phyloP scores from a whole-genome alignment of 768 basidiomycete species.

The Lactifluus hygrophoroides region DNA sequence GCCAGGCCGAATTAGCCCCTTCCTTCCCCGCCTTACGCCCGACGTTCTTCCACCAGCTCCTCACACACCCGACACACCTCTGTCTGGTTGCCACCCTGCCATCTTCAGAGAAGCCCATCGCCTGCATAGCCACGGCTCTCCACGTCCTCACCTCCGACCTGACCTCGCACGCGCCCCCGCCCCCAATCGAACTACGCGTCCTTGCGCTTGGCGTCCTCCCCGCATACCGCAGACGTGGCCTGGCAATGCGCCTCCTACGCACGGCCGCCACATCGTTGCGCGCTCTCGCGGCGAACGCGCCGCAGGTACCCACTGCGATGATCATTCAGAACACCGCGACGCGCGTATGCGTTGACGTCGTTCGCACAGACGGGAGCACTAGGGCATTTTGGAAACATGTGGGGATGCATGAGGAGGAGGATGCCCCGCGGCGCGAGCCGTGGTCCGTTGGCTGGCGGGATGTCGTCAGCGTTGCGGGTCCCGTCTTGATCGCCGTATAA shows the following conservation, averaged over 20 bases:
- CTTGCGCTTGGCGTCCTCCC: slow-evolving; percentile 47
- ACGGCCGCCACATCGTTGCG: slow-evolving; percentile 26
- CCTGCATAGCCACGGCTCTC: slow-evolving; percentile 20
- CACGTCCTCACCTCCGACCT: slow-evolving; percentile 23
- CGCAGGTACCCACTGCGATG: slow-evolving; percentile 2
- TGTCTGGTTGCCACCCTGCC: slow-evolving; percentile 12
- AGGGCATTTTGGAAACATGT: slow-evolving; percentile 14
- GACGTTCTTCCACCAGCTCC: slow-evolving; percentile 18
- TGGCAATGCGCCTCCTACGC: slow-evolving; percentile 36
- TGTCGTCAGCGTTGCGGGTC: slow-evolving; percentile 10
- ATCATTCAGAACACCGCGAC: neutral
- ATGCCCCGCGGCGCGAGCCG: neutral
- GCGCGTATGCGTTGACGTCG: neutral
- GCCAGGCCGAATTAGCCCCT: slow-evolving; percentile 3
- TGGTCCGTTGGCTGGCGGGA: slow-evolving; percentile 15
- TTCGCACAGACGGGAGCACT: neutral
- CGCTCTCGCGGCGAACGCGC: slow-evolving; percentile 7
- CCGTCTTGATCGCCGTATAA: slow-evolving; percentile 5
- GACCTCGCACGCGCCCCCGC: slow-evolving; percentile 33
- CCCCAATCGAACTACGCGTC: slow-evolving; percentile 43
- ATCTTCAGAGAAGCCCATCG: slow-evolving; percentile 14
- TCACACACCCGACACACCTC: slow-evolving; percentile 15
- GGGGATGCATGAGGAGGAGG: slow-evolving; percentile 11
- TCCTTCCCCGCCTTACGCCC: slow-evolving; percentile 6
- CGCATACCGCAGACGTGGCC: slow-evolving; percentile 33